These are phyloP conservation scores for Scheffersomyces segobiensis DNA, from an alignment of 1,139 yeast species.

Conservation along the genomic window DNA sequence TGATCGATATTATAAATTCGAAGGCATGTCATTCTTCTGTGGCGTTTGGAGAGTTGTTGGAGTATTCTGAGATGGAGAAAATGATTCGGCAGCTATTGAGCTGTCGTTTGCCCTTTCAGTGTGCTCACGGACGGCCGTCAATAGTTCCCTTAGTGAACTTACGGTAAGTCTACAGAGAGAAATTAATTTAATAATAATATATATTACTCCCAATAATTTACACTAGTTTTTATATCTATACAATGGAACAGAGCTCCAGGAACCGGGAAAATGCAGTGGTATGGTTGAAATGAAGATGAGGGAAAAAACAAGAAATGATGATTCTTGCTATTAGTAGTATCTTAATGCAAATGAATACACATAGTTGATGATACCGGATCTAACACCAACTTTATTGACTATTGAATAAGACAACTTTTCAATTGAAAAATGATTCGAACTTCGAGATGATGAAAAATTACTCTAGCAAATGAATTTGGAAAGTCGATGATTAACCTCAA, in stretches of 20 bases:
- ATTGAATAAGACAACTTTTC: too few species aligned
- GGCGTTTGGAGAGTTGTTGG: constrained; percentile 67
- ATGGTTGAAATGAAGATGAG: background rate
- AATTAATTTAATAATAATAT: too few species aligned
- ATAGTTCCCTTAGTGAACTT: constrained; percentile 54
- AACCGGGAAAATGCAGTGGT: background rate
- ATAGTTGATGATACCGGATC: too few species aligned
- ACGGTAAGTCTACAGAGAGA: background rate
- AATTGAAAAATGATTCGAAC: too few species aligned
- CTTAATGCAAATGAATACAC: background rate
- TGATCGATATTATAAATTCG: constrained; percentile 51
- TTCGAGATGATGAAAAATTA: too few species aligned
- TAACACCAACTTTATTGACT: too few species aligned
- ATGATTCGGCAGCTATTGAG: constrained; percentile 41
- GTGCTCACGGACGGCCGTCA: constrained; percentile 89
- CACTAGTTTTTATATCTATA: background rate
- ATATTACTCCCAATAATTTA: background rate
- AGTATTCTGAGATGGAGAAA: constrained; percentile 40
- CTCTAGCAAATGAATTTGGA: too few species aligned
- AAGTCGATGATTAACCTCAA: too few species aligned
- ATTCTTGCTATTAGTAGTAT: background rate
- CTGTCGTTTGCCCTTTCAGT: constrained; percentile 69
- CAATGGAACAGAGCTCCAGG: background rate
- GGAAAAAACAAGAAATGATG: background rate
- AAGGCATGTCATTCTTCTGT: constrained; percentile 72